phyloP scores from a whole-genome alignment of 257 asterid genomes.

The Scutellaria galericulata region DNA sequence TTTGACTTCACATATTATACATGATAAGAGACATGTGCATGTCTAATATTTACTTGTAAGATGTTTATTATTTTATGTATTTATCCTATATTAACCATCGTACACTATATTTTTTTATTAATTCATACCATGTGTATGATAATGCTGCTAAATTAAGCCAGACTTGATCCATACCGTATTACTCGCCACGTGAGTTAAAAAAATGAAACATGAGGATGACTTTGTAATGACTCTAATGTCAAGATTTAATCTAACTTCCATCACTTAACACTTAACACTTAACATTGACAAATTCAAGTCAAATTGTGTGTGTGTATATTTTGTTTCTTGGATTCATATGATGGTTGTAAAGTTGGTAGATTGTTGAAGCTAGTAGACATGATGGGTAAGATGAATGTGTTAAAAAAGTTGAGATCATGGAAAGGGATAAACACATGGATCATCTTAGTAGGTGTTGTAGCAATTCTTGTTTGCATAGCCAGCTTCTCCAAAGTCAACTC shows the following conservation, averaged over 20 bases:
- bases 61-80: no score
- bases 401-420: constrained; percentile 42
- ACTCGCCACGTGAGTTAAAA: no score
- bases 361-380: constrained; percentile 23
- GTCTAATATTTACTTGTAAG: no score
- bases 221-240: constrained; percentile 33
- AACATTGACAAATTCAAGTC: constrained; percentile 16
- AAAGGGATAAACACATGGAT: constrained; percentile 42
- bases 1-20: constrained; percentile 25
- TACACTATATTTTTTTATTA: no score
- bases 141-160: no score
- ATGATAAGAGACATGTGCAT: no score
- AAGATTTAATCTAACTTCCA: constrained; percentile 27
- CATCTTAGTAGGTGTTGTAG: constrained; percentile 36
- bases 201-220: background rate
- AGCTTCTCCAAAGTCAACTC: constrained; percentile 52
- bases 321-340: no score
- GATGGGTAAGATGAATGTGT: constrained; percentile 45
- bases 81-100: no score
- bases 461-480: constrained; percentile 41
- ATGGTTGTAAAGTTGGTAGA: background rate
- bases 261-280: background rate
- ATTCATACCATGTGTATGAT: no score
- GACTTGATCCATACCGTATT: no score
- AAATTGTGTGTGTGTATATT: background rate